Conservation (phyloP, 2,329 filamentous ascomycete species). For the Alternaria dauci region DNA sequence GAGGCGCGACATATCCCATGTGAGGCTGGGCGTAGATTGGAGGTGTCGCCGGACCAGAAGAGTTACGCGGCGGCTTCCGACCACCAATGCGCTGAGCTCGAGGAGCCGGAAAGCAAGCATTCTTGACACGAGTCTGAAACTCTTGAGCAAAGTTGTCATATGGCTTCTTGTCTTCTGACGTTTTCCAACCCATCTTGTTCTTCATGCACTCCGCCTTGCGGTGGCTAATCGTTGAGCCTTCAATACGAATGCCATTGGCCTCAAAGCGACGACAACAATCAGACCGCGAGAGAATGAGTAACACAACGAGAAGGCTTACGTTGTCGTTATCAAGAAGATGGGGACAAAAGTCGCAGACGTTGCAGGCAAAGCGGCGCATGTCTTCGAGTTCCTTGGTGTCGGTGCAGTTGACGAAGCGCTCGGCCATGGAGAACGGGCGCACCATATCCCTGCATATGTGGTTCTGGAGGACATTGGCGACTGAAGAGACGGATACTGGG, state of each 20-base stretch:
- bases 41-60: conserved; percentile 29
- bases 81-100: conserved; percentile 32
- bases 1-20: conserved; percentile 33
- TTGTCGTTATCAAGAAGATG: conserved; percentile 52
- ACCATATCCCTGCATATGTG: conserved; percentile 50
- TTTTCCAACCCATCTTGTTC: conserved; percentile 48
- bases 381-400: conserved; percentile 44
- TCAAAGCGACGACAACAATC: conserved; percentile 49
- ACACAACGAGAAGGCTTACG: conserved; percentile 46
- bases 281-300: conserved; percentile 47
- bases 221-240: conserved; percentile 50
- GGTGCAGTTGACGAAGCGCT: conserved; percentile 44
- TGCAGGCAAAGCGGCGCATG: conserved; percentile 46
- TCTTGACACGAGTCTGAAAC: conserved; percentile 49
- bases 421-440: conserved; percentile 45
- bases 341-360: conserved; percentile 49
- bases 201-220: conserved; percentile 52
- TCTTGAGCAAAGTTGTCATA: conserved; percentile 48
- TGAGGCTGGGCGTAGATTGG: conserved; percentile 25
- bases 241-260: conserved; percentile 50
- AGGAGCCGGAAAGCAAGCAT: conserved; percentile 42
- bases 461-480: conserved; percentile 43
- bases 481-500: conserved; percentile 46
- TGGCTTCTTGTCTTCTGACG: conserved; percentile 43
- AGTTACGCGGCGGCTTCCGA: conserved; percentile 30